Evolutionary conservation across 176 grass and related monocot genomes (phyloP), one percentile per base, ranked within the genome.

Genomic region (Carex cristatella): DNA sequence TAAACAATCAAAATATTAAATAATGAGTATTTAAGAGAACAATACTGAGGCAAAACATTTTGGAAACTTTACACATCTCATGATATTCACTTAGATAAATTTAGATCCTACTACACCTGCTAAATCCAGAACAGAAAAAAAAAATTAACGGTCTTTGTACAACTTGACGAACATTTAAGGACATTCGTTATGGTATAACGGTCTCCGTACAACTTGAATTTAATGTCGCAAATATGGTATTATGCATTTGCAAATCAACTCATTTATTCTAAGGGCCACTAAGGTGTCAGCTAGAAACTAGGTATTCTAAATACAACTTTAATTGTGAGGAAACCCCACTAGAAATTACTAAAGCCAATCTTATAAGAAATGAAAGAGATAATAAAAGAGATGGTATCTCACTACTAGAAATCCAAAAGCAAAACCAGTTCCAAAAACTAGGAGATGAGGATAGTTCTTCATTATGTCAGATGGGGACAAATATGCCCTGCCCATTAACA

Each of bases 381-480:
- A 51, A 51, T 51, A 10, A 51, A 51, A 51, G 53, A 37, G 3
- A 81, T 49, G 49, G 65, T 55, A 83, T 83, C 89, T 90, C 87
- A 95, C 93, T 81, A 98, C 93, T 74, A 95, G 85, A 89, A 88
- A 98, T 80, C 95, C 95, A 90, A 98, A 98, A 83, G 93, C 90
- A 92, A 94, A 98, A 86, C 96, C 96, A 85, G 96, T 99, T 89
- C 96, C 93, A 27, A 91, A 84, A 48, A 99, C 83, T 79, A 99
- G 88, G 30, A 98, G 67, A 92, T 99, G 93, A 75, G 96, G 96
- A 54, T 99, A 92, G 87, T 94, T 94, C 65, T 80, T 91, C 88
- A 88, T 95, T 89, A 98, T 95, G 87, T 92, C 91, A 55, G 88
- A 94, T 85, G 96, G 96, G 58, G 96, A 99, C 80, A 99, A 89